These are phyloP conservation scores for Spongospora subterranea DNA, from an alignment of 208 protist genomes.

Conservation along the genomic window DNA sequence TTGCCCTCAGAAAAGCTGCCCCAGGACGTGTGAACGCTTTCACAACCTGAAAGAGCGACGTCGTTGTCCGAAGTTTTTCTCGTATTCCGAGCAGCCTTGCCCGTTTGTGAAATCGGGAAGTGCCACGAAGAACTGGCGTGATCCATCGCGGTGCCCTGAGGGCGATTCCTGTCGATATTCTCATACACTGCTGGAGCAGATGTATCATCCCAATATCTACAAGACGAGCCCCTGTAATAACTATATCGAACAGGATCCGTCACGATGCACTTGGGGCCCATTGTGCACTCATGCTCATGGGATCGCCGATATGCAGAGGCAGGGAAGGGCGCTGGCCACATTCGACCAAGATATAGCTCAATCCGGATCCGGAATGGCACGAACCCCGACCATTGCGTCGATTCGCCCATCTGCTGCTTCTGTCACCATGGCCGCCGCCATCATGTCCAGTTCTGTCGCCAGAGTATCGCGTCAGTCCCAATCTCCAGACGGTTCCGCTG, in stretches of 20 bases:
- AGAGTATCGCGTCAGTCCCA: background rate
- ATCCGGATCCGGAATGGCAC: too few species aligned
- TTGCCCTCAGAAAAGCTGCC: conserved; percentile 50
- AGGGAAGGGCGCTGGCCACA: conserved; percentile 26
- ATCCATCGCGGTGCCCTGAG: conserved; percentile 43
- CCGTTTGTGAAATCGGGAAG: conserved; percentile 51
- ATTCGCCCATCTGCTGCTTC: background rate
- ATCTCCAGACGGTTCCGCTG: background rate
- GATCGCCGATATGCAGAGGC: conserved; percentile 37
- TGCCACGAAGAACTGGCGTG: conserved; percentile 52
- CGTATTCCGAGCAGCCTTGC: conserved; percentile 40
- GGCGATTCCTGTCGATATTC: conserved; percentile 52
- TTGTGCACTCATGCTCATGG: conserved; percentile 39
- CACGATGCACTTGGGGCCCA: conserved; percentile 41
- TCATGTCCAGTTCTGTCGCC: background rate
- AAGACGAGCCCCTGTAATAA: conserved; percentile 40
- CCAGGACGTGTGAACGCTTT: conserved; percentile 21
- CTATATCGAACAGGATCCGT: conserved; percentile 46
- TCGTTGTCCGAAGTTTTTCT: conserved; percentile 52
- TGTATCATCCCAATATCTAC: conserved; percentile 56
- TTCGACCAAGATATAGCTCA: conserved; percentile 3
- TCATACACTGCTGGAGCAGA: conserved; percentile 51
- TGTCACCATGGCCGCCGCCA: background rate
- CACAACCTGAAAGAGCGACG: conserved; percentile 57
- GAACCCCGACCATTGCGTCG: background rate